Conservation (phyloP, 352 stramenopile genomes). For the Globisporangium splendens region DNA sequence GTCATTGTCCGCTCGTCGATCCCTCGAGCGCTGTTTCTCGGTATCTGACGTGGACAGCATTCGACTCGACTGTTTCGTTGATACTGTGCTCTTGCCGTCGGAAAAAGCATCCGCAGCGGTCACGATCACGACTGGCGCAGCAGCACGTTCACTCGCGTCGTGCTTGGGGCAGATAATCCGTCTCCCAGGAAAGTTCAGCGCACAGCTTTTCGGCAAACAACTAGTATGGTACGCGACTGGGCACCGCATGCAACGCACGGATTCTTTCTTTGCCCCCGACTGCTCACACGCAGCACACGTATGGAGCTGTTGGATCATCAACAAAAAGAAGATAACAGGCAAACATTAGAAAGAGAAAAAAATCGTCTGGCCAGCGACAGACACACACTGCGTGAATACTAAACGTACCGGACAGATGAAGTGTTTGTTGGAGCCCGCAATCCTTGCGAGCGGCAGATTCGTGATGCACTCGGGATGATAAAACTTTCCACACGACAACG, state of each 20-base stretch:
- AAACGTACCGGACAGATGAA: slow-evolving; percentile 75
- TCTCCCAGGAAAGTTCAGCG: slow-evolving; percentile 57
- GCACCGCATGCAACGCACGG: slow-evolving; percentile 75
- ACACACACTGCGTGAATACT: neutral
- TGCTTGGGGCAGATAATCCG: slow-evolving; percentile 77
- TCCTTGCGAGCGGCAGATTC: slow-evolving; percentile 69
- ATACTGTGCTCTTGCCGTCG: slow-evolving; percentile 1
- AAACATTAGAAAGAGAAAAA: neutral
- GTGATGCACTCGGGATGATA: slow-evolving; percentile 83
- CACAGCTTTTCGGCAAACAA: slow-evolving; percentile 58
- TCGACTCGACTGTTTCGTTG: neutral
- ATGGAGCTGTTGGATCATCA: slow-evolving; percentile 35
- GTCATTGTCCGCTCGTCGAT: slow-evolving; percentile 19
- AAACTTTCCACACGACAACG: slow-evolving; percentile 81
- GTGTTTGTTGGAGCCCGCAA: slow-evolving; percentile 50
- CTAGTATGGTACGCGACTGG: slow-evolving; percentile 78
- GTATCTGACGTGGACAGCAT: neutral
- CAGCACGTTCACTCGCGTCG: slow-evolving; percentile 8
- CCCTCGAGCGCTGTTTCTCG: neutral
- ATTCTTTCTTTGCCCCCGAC: slow-evolving; percentile 74
- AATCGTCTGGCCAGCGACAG: neutral
- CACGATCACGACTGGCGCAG: neutral
- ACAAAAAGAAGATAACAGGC: neutral
- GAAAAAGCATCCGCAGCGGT: neutral
- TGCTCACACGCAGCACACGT: slow-evolving; percentile 76